Conservation (phyloP, 805 yeast species). For the Ogataea thermomethanolica region DNA sequence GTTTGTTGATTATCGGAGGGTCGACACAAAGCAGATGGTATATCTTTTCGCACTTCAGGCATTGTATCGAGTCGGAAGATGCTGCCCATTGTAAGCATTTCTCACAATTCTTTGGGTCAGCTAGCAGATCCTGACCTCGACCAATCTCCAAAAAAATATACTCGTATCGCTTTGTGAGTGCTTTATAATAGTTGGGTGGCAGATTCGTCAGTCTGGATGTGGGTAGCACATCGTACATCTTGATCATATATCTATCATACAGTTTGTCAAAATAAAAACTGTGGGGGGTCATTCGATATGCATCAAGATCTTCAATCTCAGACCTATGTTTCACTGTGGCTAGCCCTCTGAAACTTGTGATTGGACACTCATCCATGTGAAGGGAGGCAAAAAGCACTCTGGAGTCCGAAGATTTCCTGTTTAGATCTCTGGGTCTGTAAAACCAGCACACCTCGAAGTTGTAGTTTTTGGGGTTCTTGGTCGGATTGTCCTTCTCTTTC, state of each 20-base stretch:
- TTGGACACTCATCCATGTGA: slow-evolving; percentile 81
- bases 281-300: slow-evolving; percentile 56
- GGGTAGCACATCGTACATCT: slow-evolving; percentile 73
- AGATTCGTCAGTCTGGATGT: slow-evolving; percentile 55
- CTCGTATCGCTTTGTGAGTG: slow-evolving; percentile 63
- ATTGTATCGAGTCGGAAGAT: slow-evolving; percentile 64
- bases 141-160: slow-evolving; percentile 74
- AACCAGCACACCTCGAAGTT: slow-evolving; percentile 82
- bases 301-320: slow-evolving; percentile 58
- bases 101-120: slow-evolving; percentile 66
- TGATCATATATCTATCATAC: slow-evolving; percentile 81
- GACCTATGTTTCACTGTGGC: slow-evolving; percentile 66
- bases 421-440: slow-evolving; percentile 82
- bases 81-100: slow-evolving; percentile 86
- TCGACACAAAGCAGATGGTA: slow-evolving; percentile 83
- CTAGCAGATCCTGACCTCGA: slow-evolving; percentile 56
- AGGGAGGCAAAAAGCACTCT: slow-evolving; percentile 77
- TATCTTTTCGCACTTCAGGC: slow-evolving; percentile 69
- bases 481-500: slow-evolving; percentile 32
- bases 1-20: slow-evolving; percentile 77
- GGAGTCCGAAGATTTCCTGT: slow-evolving; percentile 63
- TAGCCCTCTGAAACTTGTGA: slow-evolving; percentile 69
- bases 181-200: slow-evolving; percentile 57
- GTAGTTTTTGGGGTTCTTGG: slow-evolving; percentile 50
- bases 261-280: slow-evolving; percentile 81